Conservation (phyloP, 129 eudicot genomes). For the Pulicaria dysenterica region DNA sequence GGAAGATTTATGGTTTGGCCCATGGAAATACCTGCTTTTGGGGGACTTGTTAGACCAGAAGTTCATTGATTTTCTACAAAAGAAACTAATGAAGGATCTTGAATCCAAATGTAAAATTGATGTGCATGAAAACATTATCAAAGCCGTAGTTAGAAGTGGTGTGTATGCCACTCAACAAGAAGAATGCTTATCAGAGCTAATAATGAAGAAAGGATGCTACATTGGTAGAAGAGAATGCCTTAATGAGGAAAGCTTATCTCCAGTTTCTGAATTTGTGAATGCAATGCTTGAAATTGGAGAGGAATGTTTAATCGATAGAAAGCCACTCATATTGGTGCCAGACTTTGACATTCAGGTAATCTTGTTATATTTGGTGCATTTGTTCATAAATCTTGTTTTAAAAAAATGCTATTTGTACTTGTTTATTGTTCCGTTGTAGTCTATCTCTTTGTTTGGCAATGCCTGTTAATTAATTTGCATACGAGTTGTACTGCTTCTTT, state of each 20-base stretch:
- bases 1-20: constrained; percentile 91
- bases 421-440: not conserved
- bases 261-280: constrained; percentile 41
- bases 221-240: constrained; percentile 37
- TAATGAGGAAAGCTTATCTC: constrained; percentile 30
- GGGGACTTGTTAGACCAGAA: constrained; percentile 59
- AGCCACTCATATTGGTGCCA: constrained; percentile 72
- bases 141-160: constrained; percentile 43
- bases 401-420: not conserved
- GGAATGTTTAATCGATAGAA: constrained; percentile 40
- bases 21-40: constrained; percentile 73
- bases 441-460: not conserved
- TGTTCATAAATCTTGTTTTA: not conserved
- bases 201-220: constrained; percentile 68
- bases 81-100: constrained; percentile 49
- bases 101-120: constrained; percentile 35
- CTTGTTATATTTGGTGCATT: not conserved
- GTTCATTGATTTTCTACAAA: constrained; percentile 43
- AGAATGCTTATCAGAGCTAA: constrained; percentile 43
- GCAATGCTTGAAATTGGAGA: constrained; percentile 40
- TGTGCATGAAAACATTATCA: constrained; percentile 42
- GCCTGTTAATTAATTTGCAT: not conserved
- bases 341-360: constrained; percentile 82
- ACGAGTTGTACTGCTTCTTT: not conserved
- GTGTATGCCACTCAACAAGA: constrained; percentile 37